Evolutionary conservation across 2,329 filamentous ascomycete species (phyloP).

Genomic region (Falciphora oryzae): DNA sequence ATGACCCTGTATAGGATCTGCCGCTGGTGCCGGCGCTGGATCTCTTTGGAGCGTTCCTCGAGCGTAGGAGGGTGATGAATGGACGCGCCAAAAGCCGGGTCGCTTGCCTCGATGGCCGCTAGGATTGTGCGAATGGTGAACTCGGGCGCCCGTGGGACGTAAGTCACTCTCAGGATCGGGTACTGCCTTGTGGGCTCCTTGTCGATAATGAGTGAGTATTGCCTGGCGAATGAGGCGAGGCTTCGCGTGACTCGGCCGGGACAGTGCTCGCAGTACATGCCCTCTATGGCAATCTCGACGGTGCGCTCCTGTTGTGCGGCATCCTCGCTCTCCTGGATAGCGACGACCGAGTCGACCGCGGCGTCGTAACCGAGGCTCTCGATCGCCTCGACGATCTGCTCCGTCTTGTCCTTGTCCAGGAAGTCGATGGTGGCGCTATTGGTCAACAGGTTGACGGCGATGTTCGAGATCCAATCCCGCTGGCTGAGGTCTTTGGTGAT

Average conservation of each 20-base stretch:
- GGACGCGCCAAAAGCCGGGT: constrained; percentile 59
- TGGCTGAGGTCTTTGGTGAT: constrained; percentile 56
- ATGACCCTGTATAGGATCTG: constrained; percentile 65
- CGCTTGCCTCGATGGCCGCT: constrained; percentile 56
- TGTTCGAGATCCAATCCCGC: constrained; percentile 50
- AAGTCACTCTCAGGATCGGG: constrained; percentile 65
- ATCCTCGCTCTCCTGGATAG: constrained; percentile 27
- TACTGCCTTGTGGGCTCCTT: constrained; percentile 49
- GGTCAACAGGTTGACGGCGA: constrained; percentile 58
- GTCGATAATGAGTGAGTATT: constrained; percentile 44
- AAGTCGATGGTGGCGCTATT: constrained; percentile 62
- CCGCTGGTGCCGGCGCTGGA: constrained; percentile 64
- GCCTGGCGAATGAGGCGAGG: constrained; percentile 44
- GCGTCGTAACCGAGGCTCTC: constrained; percentile 63
- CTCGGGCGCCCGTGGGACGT: constrained; percentile 58
- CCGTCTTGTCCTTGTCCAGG: constrained; percentile 36
- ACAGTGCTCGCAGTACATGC: constrained; percentile 71
- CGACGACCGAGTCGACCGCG: constrained; percentile 44
- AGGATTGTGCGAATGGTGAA: constrained; percentile 76
- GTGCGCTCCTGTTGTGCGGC: constrained; percentile 38
- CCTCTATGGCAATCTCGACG: constrained; percentile 60
- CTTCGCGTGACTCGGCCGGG: constrained; percentile 51
- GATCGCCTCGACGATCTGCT: constrained; percentile 46
- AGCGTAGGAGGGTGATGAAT: constrained; percentile 77
- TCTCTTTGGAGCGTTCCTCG: constrained; percentile 71